Conservation (phyloP, 768 basidiomycete species). For the Leccinum uliginosum region DNA sequence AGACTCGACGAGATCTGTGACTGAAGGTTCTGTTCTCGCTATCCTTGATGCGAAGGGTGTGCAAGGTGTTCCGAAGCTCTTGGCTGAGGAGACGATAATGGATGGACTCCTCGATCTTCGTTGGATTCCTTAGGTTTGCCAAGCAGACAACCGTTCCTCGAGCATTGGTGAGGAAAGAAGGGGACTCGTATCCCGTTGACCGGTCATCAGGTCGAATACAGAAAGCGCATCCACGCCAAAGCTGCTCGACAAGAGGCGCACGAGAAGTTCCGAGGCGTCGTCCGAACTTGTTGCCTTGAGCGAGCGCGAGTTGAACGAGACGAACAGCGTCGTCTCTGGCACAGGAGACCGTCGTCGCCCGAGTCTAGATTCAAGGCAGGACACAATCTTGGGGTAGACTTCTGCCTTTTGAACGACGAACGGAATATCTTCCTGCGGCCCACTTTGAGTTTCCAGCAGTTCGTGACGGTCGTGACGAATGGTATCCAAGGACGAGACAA, state of each 20-base stretch:
- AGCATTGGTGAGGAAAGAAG: conserved; percentile 11
- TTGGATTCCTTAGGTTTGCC: background rate
- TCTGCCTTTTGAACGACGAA: conserved; percentile 1
- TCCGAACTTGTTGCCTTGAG: background rate
- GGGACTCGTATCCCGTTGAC: conserved; percentile 8
- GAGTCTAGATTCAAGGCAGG: conserved; percentile 20
- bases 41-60: background rate
- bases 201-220: conserved; percentile 10
- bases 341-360: conserved; percentile 9
- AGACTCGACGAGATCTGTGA: background rate
- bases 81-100: background rate
- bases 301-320: conserved; percentile 8
- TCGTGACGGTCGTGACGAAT: no score
- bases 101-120: background rate
- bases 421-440: background rate
- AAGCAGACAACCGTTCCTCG: background rate
- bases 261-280: conserved; percentile 14
- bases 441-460: no score
- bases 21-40: background rate
- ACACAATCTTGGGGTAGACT: conserved; percentile 13
- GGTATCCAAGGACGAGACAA: conserved; percentile 37
- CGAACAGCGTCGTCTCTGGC: conserved; percentile 2
- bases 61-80: background rate
- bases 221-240: background rate
- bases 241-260: conserved; percentile 13